A percentile compares a stretch with the other conserved stretches of the same genome.
Evolutionary conservation across 1,284 basidiomycete genomes (phyloP).

Genomic region (Marasmius oreades): DNA sequence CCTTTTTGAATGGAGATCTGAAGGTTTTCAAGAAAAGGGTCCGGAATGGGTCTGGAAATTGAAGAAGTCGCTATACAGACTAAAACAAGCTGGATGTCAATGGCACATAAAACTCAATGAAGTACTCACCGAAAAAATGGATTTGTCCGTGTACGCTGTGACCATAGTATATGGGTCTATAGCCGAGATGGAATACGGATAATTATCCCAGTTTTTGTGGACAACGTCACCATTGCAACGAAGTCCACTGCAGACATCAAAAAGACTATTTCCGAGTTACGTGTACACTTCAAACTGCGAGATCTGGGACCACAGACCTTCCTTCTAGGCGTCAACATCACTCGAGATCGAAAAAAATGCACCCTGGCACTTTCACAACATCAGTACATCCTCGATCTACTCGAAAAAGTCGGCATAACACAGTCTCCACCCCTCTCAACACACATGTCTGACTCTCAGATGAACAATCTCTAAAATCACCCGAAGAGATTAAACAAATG

Average conservation of each 20-base stretch:
- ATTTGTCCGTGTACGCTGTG: no score
- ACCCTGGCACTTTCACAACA: no score
- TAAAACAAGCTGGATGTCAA: constrained; percentile 25
- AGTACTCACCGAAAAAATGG: no score
- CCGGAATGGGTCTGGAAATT: background rate
- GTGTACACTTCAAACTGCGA: constrained; percentile 22
- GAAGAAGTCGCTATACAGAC: constrained; percentile 1
- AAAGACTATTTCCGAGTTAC: constrained; percentile 14
- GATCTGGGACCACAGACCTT: constrained; percentile 22
- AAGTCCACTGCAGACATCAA: constrained; percentile 9
- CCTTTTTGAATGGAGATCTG: background rate
- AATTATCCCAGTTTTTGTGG: constrained; percentile 19
- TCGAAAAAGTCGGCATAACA: no score
- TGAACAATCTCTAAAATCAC: constrained; percentile 6
- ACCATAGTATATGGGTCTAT: no score
- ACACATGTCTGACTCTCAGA: constrained; percentile 4
- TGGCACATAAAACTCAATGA: no score
- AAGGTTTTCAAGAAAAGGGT: constrained; percentile 1
- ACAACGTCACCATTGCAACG: constrained; percentile 22
- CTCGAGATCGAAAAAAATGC: no score
- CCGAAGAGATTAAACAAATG: constrained; percentile 5
- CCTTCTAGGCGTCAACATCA: no score
- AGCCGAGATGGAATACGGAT: no score
- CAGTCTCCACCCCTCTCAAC: constrained; percentile 18
- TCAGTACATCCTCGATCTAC: no score